Evolutionary conservation across 768 basidiomycete species (phyloP), one percentile per base, ranked within the genome.

Genomic region (Boletus pseudo-olivaceus): DNA sequence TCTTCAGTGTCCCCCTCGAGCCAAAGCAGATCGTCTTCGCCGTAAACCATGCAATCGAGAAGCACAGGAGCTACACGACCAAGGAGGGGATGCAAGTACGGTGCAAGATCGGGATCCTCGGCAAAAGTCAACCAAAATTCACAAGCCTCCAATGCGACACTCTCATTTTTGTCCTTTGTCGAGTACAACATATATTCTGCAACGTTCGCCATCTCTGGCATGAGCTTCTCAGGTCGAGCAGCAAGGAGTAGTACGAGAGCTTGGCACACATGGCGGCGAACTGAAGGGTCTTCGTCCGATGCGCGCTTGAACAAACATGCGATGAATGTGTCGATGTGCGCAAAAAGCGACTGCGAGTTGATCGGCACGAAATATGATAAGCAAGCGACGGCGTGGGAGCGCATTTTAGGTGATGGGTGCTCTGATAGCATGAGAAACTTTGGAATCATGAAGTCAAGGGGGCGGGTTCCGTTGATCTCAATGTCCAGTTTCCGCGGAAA

Each of bases 121-220:
- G 97, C 95, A 66, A 99, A 98, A 1, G 95, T 97, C 56, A 99
- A 79, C 97, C 97, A 99, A 72, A 99, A 99, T 78, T 99, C 97
- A 79, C 95, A 97, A 23, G 97, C 97, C 75, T 99, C 97, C 46
- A 99, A 79, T 3, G 96, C 94, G 49, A 93, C 96, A 57, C 87
- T 88, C 73, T 98, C 95, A 70, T 98, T 93, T 74, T 90, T 90
- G 77, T 98, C 95, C 73, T 95, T 94, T 14, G 93, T 98, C 27
- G 93, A 96, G 75, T 94, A 98, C 37, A 98, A 80, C 93, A 99
- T 98, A 72, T 97, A 99, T 69, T 97, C 93, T 27, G 96, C 94
- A 39, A 99, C 97, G 62, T 93, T 93, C 23, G 76, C 70, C 82
- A 99, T 91, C 69, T 98, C 93, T 1, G 96, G 97, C 78, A 98